Evolutionary conservation across 2,329 filamentous ascomycete genomes (phyloP).

Genomic region (Celoporthe dispersa): DNA sequence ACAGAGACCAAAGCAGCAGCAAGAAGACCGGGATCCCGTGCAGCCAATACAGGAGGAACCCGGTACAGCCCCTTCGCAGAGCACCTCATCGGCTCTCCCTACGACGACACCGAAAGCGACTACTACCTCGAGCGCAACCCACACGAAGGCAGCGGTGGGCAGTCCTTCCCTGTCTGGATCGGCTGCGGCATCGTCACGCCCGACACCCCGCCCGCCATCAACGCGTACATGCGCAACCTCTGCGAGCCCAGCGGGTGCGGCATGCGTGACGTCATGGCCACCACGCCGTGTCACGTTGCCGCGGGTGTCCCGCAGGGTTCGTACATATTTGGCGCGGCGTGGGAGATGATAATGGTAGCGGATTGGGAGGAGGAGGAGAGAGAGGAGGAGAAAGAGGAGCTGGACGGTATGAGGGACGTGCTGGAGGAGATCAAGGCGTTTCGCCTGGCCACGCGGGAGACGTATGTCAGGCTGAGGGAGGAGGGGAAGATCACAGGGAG

Average conservation of each 20-base stretch:
- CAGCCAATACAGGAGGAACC: neutral
- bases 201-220: slow-evolving; percentile 43
- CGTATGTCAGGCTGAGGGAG: slow-evolving; percentile 32
- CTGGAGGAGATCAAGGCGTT: slow-evolving; percentile 47
- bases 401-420: slow-evolving; percentile 50
- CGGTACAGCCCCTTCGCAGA: neutral
- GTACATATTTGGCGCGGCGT: slow-evolving; percentile 56
- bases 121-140: slow-evolving; percentile 32
- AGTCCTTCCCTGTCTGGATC: slow-evolving; percentile 51
- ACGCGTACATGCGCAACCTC: slow-evolving; percentile 53
- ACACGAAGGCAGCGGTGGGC: slow-evolving; percentile 36
- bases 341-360: slow-evolving; percentile 49
- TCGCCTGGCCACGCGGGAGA: slow-evolving; percentile 41
- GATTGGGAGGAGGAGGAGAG: neutral
- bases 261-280: slow-evolving; percentile 45
- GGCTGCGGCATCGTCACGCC: slow-evolving; percentile 42
- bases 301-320: slow-evolving; percentile 53
- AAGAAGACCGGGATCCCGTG: neutral
- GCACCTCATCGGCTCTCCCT: neutral
- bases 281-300: slow-evolving; percentile 52
- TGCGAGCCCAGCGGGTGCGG: slow-evolving; percentile 42
- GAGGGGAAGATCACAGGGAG: slow-evolving; percentile 25
- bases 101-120: neutral
- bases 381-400: slow-evolving; percentile 27
- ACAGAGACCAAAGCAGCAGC: neutral